Percentiles rank a stretch among this genome's conserved stretches.
phyloP scores from a whole-genome alignment of 2,329 filamentous ascomycete genomes.

The Pestalotiopsis sp. region DNA sequence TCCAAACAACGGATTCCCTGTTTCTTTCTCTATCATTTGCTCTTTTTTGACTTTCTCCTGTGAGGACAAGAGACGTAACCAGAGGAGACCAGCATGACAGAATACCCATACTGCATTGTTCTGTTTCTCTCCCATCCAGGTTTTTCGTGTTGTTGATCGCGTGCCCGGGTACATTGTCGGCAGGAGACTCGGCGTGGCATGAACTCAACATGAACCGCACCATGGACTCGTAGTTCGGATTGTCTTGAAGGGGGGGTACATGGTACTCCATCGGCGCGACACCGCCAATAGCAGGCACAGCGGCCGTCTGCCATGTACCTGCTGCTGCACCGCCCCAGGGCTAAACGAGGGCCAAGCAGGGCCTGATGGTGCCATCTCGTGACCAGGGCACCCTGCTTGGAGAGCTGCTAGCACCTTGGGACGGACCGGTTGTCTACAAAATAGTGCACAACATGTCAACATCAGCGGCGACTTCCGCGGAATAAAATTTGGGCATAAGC shows the following conservation, averaged over 20 bases:
- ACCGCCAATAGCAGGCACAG: not conserved
- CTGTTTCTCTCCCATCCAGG: not conserved
- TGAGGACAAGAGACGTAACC: too few species aligned
- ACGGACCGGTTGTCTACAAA: not conserved
- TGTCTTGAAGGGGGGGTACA: not conserved
- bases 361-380: slow-evolving; percentile 7
- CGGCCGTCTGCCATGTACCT: not conserved
- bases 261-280: not conserved
- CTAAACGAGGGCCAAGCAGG: not conserved
- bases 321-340: not conserved
- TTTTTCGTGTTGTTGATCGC: not conserved
- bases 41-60: too few species aligned
- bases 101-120: not conserved
- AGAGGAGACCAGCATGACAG: too few species aligned
- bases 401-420: not conserved
- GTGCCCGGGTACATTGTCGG: not conserved
- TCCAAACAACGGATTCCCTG: not conserved
- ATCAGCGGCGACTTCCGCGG: slow-evolving; percentile 2
- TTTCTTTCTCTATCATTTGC: not conserved
- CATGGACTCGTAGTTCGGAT: not conserved
- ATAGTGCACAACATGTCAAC: not conserved
- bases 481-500: not conserved
- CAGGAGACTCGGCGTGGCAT: slow-evolving; percentile 1
- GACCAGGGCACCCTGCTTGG: not conserved
- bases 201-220: slow-evolving; percentile 8